These are phyloP conservation scores for Populus trichocarpa DNA, from an alignment of 441 rosid species.

Conservation along the genomic window DNA sequence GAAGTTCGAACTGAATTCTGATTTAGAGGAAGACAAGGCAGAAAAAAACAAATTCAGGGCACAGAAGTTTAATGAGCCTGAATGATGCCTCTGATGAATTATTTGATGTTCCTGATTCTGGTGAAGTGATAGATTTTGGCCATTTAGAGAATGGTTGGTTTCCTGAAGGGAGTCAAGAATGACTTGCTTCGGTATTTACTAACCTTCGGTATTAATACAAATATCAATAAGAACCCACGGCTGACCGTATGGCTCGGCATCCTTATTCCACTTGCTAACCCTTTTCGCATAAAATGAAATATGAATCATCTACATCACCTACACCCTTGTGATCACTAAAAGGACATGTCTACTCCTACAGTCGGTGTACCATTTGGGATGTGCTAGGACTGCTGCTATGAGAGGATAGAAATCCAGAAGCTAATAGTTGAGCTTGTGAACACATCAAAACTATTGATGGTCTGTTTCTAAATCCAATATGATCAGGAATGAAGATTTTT, in stretches of 20 bases:
- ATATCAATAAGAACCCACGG: constrained; percentile 50
- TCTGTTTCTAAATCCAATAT: too few species aligned
- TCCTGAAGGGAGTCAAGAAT: constrained; percentile 34
- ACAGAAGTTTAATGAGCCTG: constrained; percentile 47
- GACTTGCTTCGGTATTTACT: constrained; percentile 39
- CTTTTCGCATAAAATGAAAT: constrained; percentile 94
- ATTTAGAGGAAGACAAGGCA: constrained; percentile 28
- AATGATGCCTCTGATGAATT: constrained; percentile 76
- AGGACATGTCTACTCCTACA: constrained; percentile 36
- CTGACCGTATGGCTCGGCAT: constrained; percentile 79
- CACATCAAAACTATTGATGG: too few species aligned
- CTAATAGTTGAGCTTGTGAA: too few species aligned
- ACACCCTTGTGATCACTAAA: constrained; percentile 94
- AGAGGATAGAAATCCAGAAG: too few species aligned
- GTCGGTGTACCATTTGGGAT: too few species aligned
- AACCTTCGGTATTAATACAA: not conserved
- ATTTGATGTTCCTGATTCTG: constrained; percentile 83
- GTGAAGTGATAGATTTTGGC: constrained; percentile 40
- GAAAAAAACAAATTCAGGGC: constrained; percentile 39
- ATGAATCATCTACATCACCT: constrained; percentile 99
- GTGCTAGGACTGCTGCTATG: too few species aligned
- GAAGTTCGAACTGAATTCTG: constrained; percentile 20
- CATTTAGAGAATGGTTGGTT: constrained; percentile 43
- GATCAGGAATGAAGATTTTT: too few species aligned
- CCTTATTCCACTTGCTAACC: constrained; percentile 88